phyloP scores from a whole-genome alignment of 2,329 filamentous ascomycete genomes.

The Paraconiothyrium sp. region DNA sequence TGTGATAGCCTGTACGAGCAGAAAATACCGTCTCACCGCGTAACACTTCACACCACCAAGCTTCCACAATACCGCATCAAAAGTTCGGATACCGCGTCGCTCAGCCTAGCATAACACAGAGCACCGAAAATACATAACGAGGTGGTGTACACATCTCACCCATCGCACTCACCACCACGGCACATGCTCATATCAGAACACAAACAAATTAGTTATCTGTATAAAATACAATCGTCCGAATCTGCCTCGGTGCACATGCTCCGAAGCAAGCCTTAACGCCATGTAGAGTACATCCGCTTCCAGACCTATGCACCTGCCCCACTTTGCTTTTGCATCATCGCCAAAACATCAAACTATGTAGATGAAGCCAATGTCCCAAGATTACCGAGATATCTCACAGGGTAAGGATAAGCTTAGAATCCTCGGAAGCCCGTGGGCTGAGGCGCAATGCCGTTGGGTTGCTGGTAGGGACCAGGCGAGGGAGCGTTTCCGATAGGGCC shows the following conservation, averaged over 20 bases:
- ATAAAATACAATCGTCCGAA: slow-evolving; percentile 38
- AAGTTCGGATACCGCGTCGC: no score
- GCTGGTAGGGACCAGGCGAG: slow-evolving; percentile 75
- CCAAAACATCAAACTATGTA: slow-evolving; percentile 38
- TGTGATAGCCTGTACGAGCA: no score
- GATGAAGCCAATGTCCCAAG: slow-evolving; percentile 21
- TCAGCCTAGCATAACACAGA: neutral
- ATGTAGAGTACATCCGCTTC: slow-evolving; percentile 37
- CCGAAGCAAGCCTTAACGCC: slow-evolving; percentile 40
- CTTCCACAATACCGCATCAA: no score
- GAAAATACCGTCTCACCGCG: no score
- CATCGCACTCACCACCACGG: neutral
- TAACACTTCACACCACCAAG: no score
- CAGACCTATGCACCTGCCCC: slow-evolving; percentile 28
- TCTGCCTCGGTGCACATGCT: slow-evolving; percentile 24
- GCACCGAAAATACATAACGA: neutral
- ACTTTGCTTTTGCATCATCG: slow-evolving; percentile 35
- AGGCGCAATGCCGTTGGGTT: slow-evolving; percentile 87
- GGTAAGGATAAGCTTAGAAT: slow-evolving; percentile 37
- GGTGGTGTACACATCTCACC: neutral
- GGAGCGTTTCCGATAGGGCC: slow-evolving; percentile 71
- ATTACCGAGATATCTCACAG: no score
- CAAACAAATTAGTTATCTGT: slow-evolving; percentile 27
- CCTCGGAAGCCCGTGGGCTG: slow-evolving; percentile 74
- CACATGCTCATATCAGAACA: neutral